Conservation (phyloP, 192 early-diverging fungal genomes). For the Backusella australiensis region DNA sequence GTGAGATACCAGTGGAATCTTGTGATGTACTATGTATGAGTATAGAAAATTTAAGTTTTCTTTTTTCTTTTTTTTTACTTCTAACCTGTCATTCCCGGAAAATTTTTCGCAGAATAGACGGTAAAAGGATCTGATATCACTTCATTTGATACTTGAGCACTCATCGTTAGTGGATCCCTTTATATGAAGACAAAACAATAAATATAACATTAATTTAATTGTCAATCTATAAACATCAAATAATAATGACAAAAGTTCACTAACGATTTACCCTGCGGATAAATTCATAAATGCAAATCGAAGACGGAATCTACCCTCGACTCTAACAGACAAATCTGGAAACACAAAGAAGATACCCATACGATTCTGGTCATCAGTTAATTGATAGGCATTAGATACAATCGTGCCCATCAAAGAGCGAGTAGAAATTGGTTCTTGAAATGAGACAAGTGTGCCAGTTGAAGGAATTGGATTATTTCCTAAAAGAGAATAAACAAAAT, state of each 20-base stretch:
- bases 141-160: constrained; percentile 39
- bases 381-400: constrained; percentile 17
- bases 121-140: constrained; percentile 65
- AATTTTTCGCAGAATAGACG: constrained; percentile 76
- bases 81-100: constrained; percentile 50
- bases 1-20: constrained; percentile 73
- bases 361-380: constrained; percentile 2
- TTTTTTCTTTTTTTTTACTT: neutral
- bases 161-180: constrained; percentile 24
- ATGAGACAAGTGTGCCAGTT: constrained; percentile 1
- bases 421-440: constrained; percentile 21
- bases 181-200: neutral
- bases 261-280: constrained; percentile 32
- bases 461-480: neutral
- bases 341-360: constrained; percentile 70
- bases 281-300: constrained; percentile 66
- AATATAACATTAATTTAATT: neutral
- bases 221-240: too few relatives aligned
- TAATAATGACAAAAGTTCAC: neutral
- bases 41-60: neutral
- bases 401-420: constrained; percentile 20
- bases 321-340: constrained; percentile 75
- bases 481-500: neutral
- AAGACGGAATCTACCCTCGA: constrained; percentile 67
- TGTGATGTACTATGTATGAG: neutral